Base-by-base conservation (phyloP, 306 rosid species). In the Malus sylvestris region DNA sequence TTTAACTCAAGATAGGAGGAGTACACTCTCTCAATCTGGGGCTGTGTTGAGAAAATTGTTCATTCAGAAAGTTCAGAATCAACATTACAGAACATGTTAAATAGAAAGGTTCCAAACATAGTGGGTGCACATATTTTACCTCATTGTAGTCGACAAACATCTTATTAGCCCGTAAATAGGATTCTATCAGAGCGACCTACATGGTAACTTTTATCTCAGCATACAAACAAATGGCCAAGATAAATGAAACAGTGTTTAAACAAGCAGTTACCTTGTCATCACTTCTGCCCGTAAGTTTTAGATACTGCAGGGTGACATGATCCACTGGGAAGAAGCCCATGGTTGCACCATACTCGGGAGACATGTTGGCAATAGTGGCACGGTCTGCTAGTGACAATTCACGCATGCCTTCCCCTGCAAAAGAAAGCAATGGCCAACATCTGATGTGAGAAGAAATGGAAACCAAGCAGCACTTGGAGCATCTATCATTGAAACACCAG, bases 281-380 rank as follows among this genome's bases (percentile, higher is more conserved):
- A 65, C 86, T 94, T 84, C 97, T 87, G 81, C 98, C 98, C 1
- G 98, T 94, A 81, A 94, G 86, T 81, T 80, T 94, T 80, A 94
- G 87, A 82, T 94, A 94, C 59, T 94, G 96, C 83, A 94, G 77
- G n/a, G 97, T 91, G 73, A 94, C 93, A 83, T 87, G 98, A 81
- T 94, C 98, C 72, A 94, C 98, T 27, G 97, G 98, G 88, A 94
- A 94, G 87, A 91, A 94, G 80, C 98, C 98, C 98, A 91, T 94
- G 40, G 98, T 94, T 72, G 98, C 98, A 77, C 97, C 98, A 63
- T 91, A 93, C 80, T 93, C 98, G 1, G 97, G 98, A 76, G 93
- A 93, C 97, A 91, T 93, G 87, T 93, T 93, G 30, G 98, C 98
- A 79, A 91, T 91, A 74, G 98, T 93, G 60, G 98, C 98, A 80